Conservation (phyloP, 805 yeast species). For the Kregervanrija delftensis region DNA sequence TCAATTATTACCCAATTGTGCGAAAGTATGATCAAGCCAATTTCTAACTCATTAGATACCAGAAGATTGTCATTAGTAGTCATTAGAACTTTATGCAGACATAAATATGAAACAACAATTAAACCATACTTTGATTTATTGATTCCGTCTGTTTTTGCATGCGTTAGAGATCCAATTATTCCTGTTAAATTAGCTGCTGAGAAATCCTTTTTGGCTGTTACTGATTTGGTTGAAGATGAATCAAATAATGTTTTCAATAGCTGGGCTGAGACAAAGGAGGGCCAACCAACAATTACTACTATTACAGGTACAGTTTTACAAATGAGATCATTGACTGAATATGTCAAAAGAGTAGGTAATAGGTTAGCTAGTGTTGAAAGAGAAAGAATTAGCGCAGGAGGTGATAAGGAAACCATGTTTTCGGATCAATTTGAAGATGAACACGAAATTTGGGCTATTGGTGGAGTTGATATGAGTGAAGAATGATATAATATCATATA, state of each 20-base stretch:
- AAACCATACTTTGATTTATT: constrained; percentile 48
- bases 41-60: constrained; percentile 61
- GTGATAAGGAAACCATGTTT: constrained; percentile 78
- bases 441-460: constrained; percentile 82
- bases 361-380: constrained; percentile 83
- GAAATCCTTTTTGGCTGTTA: constrained; percentile 71
- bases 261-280: constrained; percentile 52
- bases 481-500: constrained; percentile 10
- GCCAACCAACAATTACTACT: constrained; percentile 31
- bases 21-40: constrained; percentile 43
- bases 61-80: constrained; percentile 75
- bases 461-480: constrained; percentile 47
- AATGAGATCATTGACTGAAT: constrained; percentile 76
- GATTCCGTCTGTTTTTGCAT: constrained; percentile 69
- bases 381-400: constrained; percentile 84
- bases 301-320: constrained; percentile 43
- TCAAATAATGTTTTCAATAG: constrained; percentile 42
- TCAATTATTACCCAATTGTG: constrained; percentile 44
- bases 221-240: constrained; percentile 65
- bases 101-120: constrained; percentile 43
- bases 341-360: constrained; percentile 82
- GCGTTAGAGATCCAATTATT: constrained; percentile 81
- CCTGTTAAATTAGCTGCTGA: constrained; percentile 95
- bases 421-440: constrained; percentile 85
- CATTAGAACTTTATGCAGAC: constrained; percentile 65